Base-by-base conservation (phyloP, 2,329 filamentous ascomycete species). In the Neonectria sp. region DNA sequence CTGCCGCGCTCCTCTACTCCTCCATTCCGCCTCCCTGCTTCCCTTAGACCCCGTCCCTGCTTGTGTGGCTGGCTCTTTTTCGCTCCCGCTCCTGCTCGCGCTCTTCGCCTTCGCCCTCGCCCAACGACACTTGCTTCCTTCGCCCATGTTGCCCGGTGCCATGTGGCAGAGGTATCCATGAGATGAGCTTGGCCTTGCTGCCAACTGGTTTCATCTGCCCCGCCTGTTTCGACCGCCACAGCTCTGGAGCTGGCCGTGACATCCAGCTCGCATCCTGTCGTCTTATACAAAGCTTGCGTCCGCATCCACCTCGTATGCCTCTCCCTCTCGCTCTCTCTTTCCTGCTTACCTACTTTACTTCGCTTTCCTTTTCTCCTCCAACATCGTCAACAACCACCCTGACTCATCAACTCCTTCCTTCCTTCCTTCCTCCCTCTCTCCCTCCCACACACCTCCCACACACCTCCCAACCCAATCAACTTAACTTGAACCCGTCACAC, bases 171-270 rank as follows among this genome's bases (percentile, higher is more conserved):
- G 71, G 71, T 68, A 76, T 76, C 72, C 76, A 78, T 77, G 78
- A 82, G 81, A 85, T 84, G 82, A 84, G 81, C 82, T 78, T 81
- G 80, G 78, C 77, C 79, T 77, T 79, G 76, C 75, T 77, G 79
- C 79, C 79, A 80, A 77, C 76, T 80, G 78, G 80, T 81, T 81
- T 78, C 79, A 77, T 80, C 77, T 77, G 77, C 80, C 82, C 82
- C 80, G 79, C 81, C 79, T 77, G 68, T 75, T 76, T 80, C 78
- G 77, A 76, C 77, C 76, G 74, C 76, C 78, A 76, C 78, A 75
- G 71, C 77, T 78, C 78, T 82, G 78, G 75, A 81, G 82, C 82
- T 85, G 82, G 82, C 80, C 82, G 82, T 78, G 82, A 84, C 80
- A 77, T 82, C 83, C 81, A 84, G 82, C 83, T 83, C 79, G 73